Evolutionary conservation across 2,329 filamentous ascomycete species (phyloP), one percentile per base, ranked within the genome.

Genomic region (Aspergillus sp.): DNA sequence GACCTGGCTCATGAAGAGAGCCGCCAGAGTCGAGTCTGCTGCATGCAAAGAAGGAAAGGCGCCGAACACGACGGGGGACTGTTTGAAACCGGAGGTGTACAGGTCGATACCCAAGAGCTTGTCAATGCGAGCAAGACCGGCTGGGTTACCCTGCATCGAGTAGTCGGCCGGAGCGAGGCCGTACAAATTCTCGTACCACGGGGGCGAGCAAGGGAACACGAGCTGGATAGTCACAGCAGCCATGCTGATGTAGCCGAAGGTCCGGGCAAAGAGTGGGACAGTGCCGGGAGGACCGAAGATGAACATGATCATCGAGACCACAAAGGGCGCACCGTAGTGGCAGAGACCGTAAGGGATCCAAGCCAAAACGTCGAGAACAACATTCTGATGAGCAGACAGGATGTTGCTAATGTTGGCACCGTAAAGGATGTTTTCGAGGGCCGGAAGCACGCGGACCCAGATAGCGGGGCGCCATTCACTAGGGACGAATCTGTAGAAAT

Each of bases 391-490:
- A 37, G 88, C 88, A 10, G 90, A 95, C 43, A 97, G 80, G 59
- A 96, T 94, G 67, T 95, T 96, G 72, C 89, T 95, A 45, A 96
- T 77, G 69, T 96, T 96, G 50, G 90, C 90, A 56, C 91, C 91
- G 64, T 96, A 97, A 30, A 97, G 78, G 50, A 97, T 93, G 67
- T 97, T 96, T 71, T 97, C 91, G 51, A 97, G 80, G 12, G 91
- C 89, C 5, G 91, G 91, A 31, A 97, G 79, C 27, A 97, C 89
- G 60, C 90, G 89, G 53, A 96, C 91, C 88, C 90, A 95, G 59
- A 96, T 96, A 50, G 89, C 86, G 47, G 90, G 90, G 54, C 91
- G 83, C 72, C 90, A 93, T 61, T 91, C 86, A 54, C 83, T 80
- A 32, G 89, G 86, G 56, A 96, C 90, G 71, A 95, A 96, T 61